phyloP scores from a whole-genome alignment of 2,329 filamentous ascomycete genomes.

The Purpureocillium takamizusanense region DNA sequence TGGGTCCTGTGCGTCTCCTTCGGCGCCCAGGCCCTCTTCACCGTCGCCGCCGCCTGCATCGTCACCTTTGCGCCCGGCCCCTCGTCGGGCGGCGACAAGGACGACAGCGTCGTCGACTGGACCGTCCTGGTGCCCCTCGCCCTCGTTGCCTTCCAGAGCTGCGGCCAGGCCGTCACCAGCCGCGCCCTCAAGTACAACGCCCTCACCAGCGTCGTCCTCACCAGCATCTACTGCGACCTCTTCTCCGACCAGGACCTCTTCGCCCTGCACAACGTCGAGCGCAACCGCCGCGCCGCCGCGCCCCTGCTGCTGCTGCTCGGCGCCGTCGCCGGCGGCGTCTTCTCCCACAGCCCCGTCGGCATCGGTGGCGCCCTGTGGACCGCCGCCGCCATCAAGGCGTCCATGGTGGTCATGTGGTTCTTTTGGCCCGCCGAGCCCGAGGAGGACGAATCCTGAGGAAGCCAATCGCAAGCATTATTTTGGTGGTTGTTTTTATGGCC shows the following conservation, averaged over 20 bases:
- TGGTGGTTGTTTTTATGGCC: too few species aligned
- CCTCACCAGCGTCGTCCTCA: constrained; percentile 70
- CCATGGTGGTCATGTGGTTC: constrained; percentile 49
- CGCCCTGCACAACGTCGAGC: constrained; percentile 32
- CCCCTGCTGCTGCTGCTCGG: constrained; percentile 39
- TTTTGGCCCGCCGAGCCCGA: constrained; percentile 44
- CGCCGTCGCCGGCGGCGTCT: constrained; percentile 38
- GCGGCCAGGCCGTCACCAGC: constrained; percentile 69
- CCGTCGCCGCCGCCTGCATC: constrained; percentile 42
- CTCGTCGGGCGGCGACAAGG: constrained; percentile 21
- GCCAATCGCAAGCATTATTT: too few species aligned
- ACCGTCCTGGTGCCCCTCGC: constrained; percentile 57
- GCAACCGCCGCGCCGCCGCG: constrained; percentile 41
- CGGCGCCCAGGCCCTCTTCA: constrained; percentile 38
- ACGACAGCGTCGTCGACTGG: constrained; percentile 47
- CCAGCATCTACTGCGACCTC: constrained; percentile 73
- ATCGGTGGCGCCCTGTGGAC: constrained; percentile 49
- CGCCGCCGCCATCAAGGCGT: constrained; percentile 46
- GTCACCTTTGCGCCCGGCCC: constrained; percentile 38
- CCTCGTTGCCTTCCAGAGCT: constrained; percentile 66
- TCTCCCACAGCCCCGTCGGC: constrained; percentile 38
- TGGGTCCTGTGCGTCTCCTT: constrained; percentile 58
- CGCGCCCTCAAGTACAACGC: constrained; percentile 60
- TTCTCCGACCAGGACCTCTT: constrained; percentile 55
- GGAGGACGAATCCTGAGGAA: constrained; percentile 17